Evolutionary conservation across 345 rosid species (phyloP), one percentile per base, ranked within the genome.

Genomic region (Orychophragmus violaceus): DNA sequence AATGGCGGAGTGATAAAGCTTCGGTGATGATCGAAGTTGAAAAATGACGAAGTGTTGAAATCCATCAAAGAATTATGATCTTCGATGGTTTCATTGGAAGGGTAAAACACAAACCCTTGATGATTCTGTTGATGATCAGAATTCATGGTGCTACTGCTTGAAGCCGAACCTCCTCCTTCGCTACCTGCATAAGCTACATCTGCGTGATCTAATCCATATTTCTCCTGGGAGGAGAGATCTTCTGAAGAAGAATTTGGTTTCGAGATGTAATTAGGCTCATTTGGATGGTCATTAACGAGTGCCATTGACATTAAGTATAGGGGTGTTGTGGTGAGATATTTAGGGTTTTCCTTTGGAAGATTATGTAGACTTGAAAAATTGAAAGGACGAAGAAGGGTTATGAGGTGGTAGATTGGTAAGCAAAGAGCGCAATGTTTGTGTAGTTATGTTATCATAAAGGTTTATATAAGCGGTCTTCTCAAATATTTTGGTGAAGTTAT

Each of bases 21-120:
- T 32, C 52, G 60, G 11, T 67, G 70, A 50, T 74, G 83, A 62
- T 80, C 77, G 21, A 86, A 85, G 78, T 82, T 86, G 30, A 84
- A 82, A 56, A 86, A 67, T 59, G 95, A 83, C 32, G 80, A 58
- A 7, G 12, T 78, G 70, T 79, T 70, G 85, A 90, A 87, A 50
- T 83, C 74, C 68, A 90, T 82, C 77, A 83, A 67, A 52, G 95
- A 82, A 24, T 72, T 74, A 59, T 50, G 70, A 55, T 81, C 83
- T 52, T 79, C 76, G 17, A 44, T 21, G 13, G 63, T 12, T 53
- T 71, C 69, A 25, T 3, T 13, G 9, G 80, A 60, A 23, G 64
- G 76, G 52, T 78, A 32, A 63, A 80, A 81, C 8, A 67, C 41
- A 23, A 76, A 54, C 28, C 82, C 85, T 62, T 44, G 75, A 54